Base-by-base conservation (phyloP, 1,284 basidiomycete species). In the Chalciporus sp. region DNA sequence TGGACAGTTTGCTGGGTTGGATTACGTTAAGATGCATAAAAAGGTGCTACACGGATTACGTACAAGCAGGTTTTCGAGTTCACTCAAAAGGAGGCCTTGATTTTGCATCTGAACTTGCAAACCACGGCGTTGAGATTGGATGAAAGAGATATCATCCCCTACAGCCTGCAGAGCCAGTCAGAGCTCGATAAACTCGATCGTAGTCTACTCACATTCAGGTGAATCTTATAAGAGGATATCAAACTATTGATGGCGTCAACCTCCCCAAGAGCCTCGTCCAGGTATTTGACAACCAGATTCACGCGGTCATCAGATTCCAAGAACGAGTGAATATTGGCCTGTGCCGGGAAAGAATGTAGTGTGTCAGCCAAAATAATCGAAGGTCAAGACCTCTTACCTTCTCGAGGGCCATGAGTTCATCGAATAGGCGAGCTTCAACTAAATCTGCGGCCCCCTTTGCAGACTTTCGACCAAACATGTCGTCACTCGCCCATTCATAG, bases 91-190 rank as follows among this genome's bases (percentile, higher is more conserved):
- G 2, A 86, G 84, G 39, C 89, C 84, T 70, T 98, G 96, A 65
- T 99, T 99, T 66, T 96, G 94, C 10, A 89, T 98, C 66, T 99
- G 96, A 1, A 99, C 95, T 74, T 99, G 97, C 33, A 99, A 76
- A 63, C 97, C 97, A 49, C 95, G 84, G 67, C 97, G 96, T 72
- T 99, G 97, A 3, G 90, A 90, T 74, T 99, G 97, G 64, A 99
- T 98, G 67, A 87, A 95, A 9, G 83, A 84, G 55, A 99, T 98
- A 68, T 99, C 97, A 52, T 99, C 95, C 50, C 84, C 84, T 43
- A 96, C 95, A 53, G 92, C 89, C 94, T 97, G 63, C 48, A 31
- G 47, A 57, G 42, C 43, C 33, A 35, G 28, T 65, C 43, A 56
- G 49, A 9, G 55, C 17, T 17, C 39, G 14, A 31, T 6, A 37